Percentiles rank a stretch among this genome's conserved stretches.
Evolutionary conservation across 345 rosid species (phyloP).

Genomic region (Eucalyptus dawsonii): DNA sequence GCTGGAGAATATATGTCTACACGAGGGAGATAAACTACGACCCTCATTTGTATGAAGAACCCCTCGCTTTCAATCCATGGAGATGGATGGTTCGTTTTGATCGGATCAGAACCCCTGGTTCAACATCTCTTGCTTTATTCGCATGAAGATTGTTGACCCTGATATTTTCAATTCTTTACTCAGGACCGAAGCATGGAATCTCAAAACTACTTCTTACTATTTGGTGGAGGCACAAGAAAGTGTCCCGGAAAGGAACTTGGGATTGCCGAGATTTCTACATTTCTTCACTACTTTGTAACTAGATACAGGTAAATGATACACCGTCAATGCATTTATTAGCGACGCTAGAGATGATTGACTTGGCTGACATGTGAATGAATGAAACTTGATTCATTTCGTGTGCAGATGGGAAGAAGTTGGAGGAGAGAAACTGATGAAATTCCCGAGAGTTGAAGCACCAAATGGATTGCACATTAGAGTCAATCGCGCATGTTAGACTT

Average conservation of each 20-base stretch:
- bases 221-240: constrained; percentile 78
- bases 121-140: too few relatives aligned
- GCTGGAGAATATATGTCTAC: constrained; percentile 53
- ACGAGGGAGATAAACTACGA: constrained; percentile 80
- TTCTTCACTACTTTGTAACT: constrained; percentile 84
- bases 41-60: constrained; percentile 14
- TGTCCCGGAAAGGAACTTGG: constrained; percentile 96
- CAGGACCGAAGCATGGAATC: constrained; percentile 12
- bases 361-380: neutral
- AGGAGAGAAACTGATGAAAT: constrained; percentile 16
- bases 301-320: constrained; percentile 36
- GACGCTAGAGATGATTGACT: neutral
- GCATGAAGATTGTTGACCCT: too few relatives aligned
- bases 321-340: neutral
- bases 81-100: too few relatives aligned
- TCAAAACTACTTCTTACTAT: constrained; percentile 46
- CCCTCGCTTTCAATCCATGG: too few relatives aligned
- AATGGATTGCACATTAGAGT: constrained; percentile 24
- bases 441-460: constrained; percentile 55
- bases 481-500: neutral
- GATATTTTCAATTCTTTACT: too few relatives aligned
- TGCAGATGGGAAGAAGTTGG: constrained; percentile 55
- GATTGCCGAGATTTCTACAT: constrained; percentile 69
- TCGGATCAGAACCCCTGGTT: too few relatives aligned
- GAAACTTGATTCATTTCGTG: neutral